phyloP scores from a whole-genome alignment of 2,329 filamentous ascomycete species.

The Colletotrichum sp. region DNA sequence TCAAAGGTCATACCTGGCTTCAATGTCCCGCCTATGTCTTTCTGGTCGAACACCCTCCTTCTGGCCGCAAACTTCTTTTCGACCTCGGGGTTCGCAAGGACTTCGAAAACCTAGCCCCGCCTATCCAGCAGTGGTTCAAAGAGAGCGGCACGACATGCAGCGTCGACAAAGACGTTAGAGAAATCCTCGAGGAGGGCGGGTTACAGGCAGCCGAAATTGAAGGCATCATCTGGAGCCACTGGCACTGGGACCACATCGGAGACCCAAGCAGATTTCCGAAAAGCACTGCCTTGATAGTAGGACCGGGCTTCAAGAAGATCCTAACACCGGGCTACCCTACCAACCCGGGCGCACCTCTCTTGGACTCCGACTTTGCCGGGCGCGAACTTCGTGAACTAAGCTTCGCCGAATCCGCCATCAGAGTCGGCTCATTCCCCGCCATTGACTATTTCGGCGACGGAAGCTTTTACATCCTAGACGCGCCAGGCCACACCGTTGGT shows the following conservation, averaged over 20 bases:
- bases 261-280: not conserved
- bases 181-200: not conserved
- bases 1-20: not conserved
- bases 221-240: not conserved
- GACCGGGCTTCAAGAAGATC: not conserved
- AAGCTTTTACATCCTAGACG: not conserved
- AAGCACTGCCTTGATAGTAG: not conserved
- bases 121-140: not conserved
- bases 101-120: not conserved
- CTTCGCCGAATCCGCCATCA: not conserved
- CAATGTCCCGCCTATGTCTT: not conserved
- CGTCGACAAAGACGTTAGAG: not conserved
- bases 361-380: not conserved
- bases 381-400: not conserved
- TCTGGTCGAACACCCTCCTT: not conserved
- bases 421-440: not conserved
- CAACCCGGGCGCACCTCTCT: not conserved
- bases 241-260: not conserved
- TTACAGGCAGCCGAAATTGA: rapidly evolving
- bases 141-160: not conserved
- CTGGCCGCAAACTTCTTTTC: not conserved
- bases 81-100: not conserved
- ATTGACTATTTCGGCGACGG: not conserved
- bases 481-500: not conserved
- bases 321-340: not conserved